phyloP scores from a whole-genome alignment of 2,329 filamentous ascomycete species.

The Trichophyton rubrum region DNA sequence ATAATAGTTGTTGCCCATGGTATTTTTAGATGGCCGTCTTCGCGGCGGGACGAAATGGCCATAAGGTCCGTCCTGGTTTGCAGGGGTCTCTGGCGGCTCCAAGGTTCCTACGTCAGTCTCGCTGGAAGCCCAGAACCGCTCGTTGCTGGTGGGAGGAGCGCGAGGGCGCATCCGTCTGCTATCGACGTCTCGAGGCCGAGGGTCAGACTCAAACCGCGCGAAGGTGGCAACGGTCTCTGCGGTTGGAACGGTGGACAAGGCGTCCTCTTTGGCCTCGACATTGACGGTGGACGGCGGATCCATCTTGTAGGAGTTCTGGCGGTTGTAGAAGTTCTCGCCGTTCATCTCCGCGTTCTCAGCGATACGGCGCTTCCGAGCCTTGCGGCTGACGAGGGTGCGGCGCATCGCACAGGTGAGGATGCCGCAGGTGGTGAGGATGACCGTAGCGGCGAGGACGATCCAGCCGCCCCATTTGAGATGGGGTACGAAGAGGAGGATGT shows the following conservation, averaged over 20 bases:
- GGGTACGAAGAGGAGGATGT: constrained; percentile 87
- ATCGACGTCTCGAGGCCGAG: constrained; percentile 29
- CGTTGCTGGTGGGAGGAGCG: constrained; percentile 14
- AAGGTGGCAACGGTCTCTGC: constrained; percentile 40
- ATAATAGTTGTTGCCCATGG: constrained; percentile 21
- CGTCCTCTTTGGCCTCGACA: constrained; percentile 37
- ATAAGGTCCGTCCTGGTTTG: constrained; percentile 25
- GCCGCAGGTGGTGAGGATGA: constrained; percentile 67
- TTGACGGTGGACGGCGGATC: constrained; percentile 41
- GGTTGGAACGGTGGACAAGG: constrained; percentile 33
- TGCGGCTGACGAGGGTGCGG: constrained; percentile 76
- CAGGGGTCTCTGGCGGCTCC: constrained; percentile 19
- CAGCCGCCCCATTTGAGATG: constrained; percentile 91
- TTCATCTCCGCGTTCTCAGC: constrained; percentile 96
- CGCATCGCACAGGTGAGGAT: constrained; percentile 92
- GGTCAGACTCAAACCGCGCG: constrained; percentile 7
- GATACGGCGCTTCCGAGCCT: constrained; percentile 84
- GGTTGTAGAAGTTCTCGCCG: constrained; percentile 78
- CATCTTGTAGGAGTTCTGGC: constrained; percentile 37
- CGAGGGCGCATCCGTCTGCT: constrained; percentile 28
- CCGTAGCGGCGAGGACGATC: constrained; percentile 78
- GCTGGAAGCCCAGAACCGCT: constrained; percentile 5
- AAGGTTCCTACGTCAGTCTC: constrained; percentile 19
- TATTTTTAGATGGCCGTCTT: constrained; percentile 41
- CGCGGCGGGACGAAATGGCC: constrained; percentile 38